These are phyloP conservation scores for Fraxinus nigra DNA, from an alignment of 305 asterid genomes.

Conservation along the genomic window DNA sequence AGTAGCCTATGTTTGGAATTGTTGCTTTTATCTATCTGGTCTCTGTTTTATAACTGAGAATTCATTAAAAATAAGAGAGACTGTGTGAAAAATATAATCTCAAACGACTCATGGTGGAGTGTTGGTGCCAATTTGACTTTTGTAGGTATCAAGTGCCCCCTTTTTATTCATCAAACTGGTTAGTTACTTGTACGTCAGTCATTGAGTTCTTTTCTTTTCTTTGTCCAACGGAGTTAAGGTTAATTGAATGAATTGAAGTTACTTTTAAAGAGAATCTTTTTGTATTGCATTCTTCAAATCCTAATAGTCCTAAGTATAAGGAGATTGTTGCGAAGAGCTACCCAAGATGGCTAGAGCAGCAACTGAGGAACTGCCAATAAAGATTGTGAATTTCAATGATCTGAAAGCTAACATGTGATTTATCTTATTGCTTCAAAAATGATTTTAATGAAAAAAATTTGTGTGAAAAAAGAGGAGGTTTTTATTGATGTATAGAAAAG, in stretches of 20 bases:
- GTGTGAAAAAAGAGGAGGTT: not conserved
- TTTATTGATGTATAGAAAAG: not conserved
- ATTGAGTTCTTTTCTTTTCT: not conserved
- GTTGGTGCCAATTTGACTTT: not conserved
- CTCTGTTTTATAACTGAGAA: not conserved
- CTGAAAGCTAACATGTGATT: not conserved
- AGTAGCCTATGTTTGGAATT: not conserved
- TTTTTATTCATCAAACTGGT: not conserved
- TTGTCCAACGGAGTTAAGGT: not conserved
- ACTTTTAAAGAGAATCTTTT: not conserved
- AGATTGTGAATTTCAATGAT: not conserved
- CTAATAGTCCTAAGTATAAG: not conserved
- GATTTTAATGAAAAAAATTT: not conserved
- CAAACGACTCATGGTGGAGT: not conserved
- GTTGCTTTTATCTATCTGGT: not conserved
- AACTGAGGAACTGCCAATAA: not conserved
- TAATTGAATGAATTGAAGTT: not conserved
- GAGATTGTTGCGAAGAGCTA: not conserved
- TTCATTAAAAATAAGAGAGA: not conserved
- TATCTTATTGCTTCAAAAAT: not conserved
- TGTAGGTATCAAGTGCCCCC: not conserved
- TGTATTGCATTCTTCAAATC: not conserved
- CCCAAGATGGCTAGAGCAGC: not conserved
- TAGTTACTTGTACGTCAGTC: not conserved
- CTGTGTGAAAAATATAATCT: not conserved